Evolutionary conservation across 768 basidiomycete species (phyloP), one percentile per base, ranked within the genome.

Genomic region (Paxillus ammoniavirescens): DNA sequence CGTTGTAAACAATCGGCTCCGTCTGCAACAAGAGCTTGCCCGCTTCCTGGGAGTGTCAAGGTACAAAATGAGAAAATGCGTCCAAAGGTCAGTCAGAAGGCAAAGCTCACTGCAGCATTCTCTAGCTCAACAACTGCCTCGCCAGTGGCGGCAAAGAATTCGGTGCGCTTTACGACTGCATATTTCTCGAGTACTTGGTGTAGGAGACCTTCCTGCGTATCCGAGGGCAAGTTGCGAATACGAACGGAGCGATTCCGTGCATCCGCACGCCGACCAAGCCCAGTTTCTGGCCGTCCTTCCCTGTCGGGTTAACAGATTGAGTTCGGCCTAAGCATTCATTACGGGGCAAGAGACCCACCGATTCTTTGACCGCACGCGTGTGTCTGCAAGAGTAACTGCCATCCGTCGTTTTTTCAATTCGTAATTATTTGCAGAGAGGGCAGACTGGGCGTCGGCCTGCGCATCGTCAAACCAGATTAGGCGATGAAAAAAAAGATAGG

Each of bases 391-490:
- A 0, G 93, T 95, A 23, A 97, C 93, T 2, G 87, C 89, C 43
- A 98, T 89, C 13, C 89, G 82, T n/a, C 93, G 82, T 56, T 87
- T 92, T 72, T 93, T 95, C 28, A 95, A 75, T 63, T 96, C 93
- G 51, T 85, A 72, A 59, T 95, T 96, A 64, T 96, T 95, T 4
- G 91, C 87, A 6, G 79, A 75, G 36, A 97, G 75, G 6, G 90
- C 89, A 6, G 78, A 77, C 51, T 76, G 74, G 0, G 92, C 93
- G 57, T 87, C 80, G 58, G 78, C 77, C 91, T 93, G 58, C 23
- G 17, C 61, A 33, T 10, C 43, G 12, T 17, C 47, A n/a, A 8
- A 10, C 57, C n/a, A 54, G 47, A 33, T 51, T 10, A 17, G 36
- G 35, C 3, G 35, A 14, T n/a, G n/a, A 14, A 40, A 49, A 47